These are phyloP conservation scores for Fusarium neocosmosporiellum DNA, from an alignment of 2,329 filamentous ascomycete genomes.

Conservation along the genomic window DNA sequence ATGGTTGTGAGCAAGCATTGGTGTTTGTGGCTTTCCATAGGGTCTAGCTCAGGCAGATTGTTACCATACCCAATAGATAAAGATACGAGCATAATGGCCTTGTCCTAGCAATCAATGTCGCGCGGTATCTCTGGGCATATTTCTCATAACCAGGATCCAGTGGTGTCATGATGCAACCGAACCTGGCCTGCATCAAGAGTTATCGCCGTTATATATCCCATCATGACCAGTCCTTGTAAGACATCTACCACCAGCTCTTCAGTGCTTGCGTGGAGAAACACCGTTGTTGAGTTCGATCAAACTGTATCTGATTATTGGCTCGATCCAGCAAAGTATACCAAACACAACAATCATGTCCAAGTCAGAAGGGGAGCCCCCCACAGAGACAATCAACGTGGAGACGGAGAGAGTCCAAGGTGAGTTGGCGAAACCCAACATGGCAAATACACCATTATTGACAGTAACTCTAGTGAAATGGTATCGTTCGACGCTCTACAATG, in stretches of 20 bases:
- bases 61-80: neutral
- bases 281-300: neutral
- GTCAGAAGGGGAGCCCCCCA: neutral
- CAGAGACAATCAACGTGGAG: neutral
- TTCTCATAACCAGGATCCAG: neutral
- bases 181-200: neutral
- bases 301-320: neutral
- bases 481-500: neutral
- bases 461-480: neutral
- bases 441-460: neutral
- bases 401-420: neutral
- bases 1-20: neutral
- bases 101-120: neutral
- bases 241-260: neutral
- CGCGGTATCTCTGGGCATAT: neutral
- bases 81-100: neutral
- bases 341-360: neutral
- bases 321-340: neutral
- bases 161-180: neutral
- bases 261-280: neutral
- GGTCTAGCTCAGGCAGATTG: neutral
- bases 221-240: neutral
- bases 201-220: neutral
- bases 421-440: neutral
- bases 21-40: neutral